These are phyloP conservation scores for Dendrostoma leiphaemia DNA, from an alignment of 2,329 filamentous ascomycete species.

Conservation along the genomic window DNA sequence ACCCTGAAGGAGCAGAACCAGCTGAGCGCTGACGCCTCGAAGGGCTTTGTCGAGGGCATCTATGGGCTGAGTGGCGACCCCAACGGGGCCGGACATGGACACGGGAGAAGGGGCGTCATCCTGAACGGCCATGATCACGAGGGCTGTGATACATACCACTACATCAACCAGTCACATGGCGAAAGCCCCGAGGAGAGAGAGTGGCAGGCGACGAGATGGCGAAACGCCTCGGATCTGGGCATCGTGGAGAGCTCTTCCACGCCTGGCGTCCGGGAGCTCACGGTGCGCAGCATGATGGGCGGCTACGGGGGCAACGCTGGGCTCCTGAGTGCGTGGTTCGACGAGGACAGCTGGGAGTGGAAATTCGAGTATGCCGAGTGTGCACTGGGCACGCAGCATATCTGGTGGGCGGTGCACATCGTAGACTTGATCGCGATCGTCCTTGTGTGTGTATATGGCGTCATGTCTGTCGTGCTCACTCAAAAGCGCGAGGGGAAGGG, in stretches of 20 bases:
- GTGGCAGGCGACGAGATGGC: slow-evolving; percentile 52
- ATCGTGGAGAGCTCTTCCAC: slow-evolving; percentile 41
- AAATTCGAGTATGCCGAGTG: slow-evolving; percentile 78
- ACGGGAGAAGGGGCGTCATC: slow-evolving; percentile 72
- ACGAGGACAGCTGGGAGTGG: slow-evolving; percentile 72
- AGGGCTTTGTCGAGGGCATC: slow-evolving; percentile 77
- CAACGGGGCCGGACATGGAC: slow-evolving; percentile 56
- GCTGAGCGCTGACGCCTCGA: slow-evolving; percentile 69
- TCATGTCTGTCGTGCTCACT: slow-evolving; percentile 1
- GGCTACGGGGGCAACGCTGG: slow-evolving; percentile 91
- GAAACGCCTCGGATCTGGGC: slow-evolving; percentile 38
- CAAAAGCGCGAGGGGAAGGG: background rate
- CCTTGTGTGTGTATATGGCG: slow-evolving; percentile 27
- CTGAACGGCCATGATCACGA: slow-evolving; percentile 94
- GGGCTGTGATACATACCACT: slow-evolving; percentile 89
- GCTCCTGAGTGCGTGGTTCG: slow-evolving; percentile 86
- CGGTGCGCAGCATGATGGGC: slow-evolving; percentile 98
- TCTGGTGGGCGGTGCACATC: slow-evolving; percentile 91
- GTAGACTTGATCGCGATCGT: slow-evolving; percentile 55
- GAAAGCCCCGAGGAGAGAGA: slow-evolving; percentile 36
- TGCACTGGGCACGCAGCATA: slow-evolving; percentile 77
- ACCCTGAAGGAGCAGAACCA: slow-evolving; percentile 90
- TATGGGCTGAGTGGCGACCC: slow-evolving; percentile 71
- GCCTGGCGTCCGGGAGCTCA: slow-evolving; percentile 80
- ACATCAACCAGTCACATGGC: slow-evolving; percentile 60